These are phyloP conservation scores for Penicillium herquei DNA, from an alignment of 495 filamentous ascomycete species.

Conservation along the genomic window DNA sequence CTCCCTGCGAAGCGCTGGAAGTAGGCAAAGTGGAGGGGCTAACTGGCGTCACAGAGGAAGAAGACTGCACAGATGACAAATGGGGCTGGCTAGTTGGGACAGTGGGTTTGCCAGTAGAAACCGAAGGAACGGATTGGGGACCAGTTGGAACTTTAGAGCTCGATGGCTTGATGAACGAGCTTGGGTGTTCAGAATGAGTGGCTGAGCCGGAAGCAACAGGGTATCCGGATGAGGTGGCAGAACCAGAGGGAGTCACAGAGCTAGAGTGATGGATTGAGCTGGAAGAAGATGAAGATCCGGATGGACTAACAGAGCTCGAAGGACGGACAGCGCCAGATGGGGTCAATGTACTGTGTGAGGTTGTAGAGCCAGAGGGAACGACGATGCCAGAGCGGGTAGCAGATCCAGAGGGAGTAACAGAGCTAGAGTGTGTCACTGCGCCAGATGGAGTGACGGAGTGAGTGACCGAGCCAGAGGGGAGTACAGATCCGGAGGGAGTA, in stretches of 20 bases:
- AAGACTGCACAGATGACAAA: neutral
- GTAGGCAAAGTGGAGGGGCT: neutral
- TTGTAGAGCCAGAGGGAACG: too few relatives aligned
- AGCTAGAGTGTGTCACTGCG: too few relatives aligned
- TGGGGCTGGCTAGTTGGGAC: neutral
- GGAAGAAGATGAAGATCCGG: neutral
- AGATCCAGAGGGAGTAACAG: neutral
- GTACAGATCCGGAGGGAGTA: neutral
- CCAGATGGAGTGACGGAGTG: neutral
- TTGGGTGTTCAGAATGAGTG: neutral
- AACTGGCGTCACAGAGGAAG: neutral
- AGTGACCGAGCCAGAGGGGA: too few relatives aligned
- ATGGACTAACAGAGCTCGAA: neutral
- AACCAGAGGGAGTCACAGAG: neutral
- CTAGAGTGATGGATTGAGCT: neutral
- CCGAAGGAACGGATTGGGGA: neutral
- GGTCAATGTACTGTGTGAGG: too few relatives aligned
- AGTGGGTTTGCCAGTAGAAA: neutral
- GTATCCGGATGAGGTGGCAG: neutral
- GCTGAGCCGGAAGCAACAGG: slow-evolving; percentile 3
- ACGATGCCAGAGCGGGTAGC: too few relatives aligned
- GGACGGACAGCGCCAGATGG: neutral
- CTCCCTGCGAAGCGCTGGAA: neutral
- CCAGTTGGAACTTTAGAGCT: neutral
- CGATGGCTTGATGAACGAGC: neutral